Base-by-base conservation (phyloP, 169 alveolate genomes). In the Ichthyophthirius multifiliis region DNA sequence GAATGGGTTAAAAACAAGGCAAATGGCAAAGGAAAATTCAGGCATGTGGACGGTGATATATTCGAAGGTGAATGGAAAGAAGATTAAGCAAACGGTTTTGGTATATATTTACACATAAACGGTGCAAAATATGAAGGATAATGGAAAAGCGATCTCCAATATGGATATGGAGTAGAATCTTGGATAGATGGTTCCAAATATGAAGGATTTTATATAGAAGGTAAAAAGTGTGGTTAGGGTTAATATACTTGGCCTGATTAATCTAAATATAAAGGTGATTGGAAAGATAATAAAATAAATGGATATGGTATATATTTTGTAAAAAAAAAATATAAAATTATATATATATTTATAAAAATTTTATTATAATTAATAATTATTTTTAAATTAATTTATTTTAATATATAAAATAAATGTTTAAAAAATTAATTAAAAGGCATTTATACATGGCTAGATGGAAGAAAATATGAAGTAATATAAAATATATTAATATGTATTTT, bases 41-140 rank as follows among this genome's bases (percentile, higher is more conserved):
- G 88, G 83, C 95, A 91, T 82, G 89, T 87, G 20, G 93, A 89
- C 37, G 96, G 96, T 13, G 92, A 89, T 78, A 89, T 83, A 20
- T 90, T 83, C 76, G 86, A 87, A 44, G 94, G 94, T 12, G 83
- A 85, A 67, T 89, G 94, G 94, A 79, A 82, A 71, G 90, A 89
- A 73, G 94, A 89, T 76, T 65, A 63, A 44, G 89, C 89, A 2
- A 65, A 83, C 78, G 92, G 89, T 5, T 87, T 48, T 35, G 92
- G 92, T 4, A 81, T 87, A 20, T 87, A 87, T 75, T 34, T 82
- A 9, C 87, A 87, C 71, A 74, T 41, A 20, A 65, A 77, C 35
- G 92, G 92, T 1, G 76, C 92, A 5, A 43, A 48, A 37, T 87
- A 83, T 76, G 79, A 48, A 10, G 96, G 96, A 2, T 74, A 89